These are phyloP conservation scores for Gamsiella multidivaricata DNA, from an alignment of 192 early-diverging fungal genomes.

Conservation along the genomic window DNA sequence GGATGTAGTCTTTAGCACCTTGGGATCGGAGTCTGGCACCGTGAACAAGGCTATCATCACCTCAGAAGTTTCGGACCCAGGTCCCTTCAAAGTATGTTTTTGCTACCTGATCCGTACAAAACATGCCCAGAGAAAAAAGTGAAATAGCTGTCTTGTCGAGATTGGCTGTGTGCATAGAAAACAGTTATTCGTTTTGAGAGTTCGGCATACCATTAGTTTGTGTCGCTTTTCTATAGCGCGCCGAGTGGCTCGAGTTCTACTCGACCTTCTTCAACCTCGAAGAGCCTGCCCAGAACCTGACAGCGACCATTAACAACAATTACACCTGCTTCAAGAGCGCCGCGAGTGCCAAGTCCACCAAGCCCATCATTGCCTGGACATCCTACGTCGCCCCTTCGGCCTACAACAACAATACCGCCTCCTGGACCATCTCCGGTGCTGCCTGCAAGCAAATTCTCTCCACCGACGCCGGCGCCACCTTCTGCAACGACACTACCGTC, in stretches of 20 bases:
- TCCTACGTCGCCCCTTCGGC: constrained; percentile 63
- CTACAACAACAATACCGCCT: constrained; percentile 77
- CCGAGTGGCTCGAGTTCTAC: constrained; percentile 71
- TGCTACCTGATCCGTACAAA: background rate
- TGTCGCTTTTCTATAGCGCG: constrained; percentile 50
- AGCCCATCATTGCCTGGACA: constrained; percentile 74
- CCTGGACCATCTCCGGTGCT: constrained; percentile 67
- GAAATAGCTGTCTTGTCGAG: background rate
- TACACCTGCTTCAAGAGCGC: constrained; percentile 65
- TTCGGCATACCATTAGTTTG: background rate
- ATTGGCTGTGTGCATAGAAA: too few species aligned
- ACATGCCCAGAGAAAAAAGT: background rate
- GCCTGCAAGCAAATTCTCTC: constrained; percentile 70
- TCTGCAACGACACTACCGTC: constrained; percentile 57
- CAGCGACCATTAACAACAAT: constrained; percentile 62
- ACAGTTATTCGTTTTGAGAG: too few species aligned
- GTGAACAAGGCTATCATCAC: constrained; percentile 61
- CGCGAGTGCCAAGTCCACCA: constrained; percentile 23
- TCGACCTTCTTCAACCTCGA: constrained; percentile 76
- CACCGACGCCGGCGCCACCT: constrained; percentile 73
- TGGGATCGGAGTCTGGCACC: constrained; percentile 43
- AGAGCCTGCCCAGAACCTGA: constrained; percentile 58
- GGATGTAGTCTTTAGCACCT: constrained; percentile 59
- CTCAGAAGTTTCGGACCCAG: constrained; percentile 60
- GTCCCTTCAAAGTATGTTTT: constrained; percentile 58